Conservation (phyloP, 2,329 filamentous ascomycete genomes). For the Colletotrichum plurivorum region DNA sequence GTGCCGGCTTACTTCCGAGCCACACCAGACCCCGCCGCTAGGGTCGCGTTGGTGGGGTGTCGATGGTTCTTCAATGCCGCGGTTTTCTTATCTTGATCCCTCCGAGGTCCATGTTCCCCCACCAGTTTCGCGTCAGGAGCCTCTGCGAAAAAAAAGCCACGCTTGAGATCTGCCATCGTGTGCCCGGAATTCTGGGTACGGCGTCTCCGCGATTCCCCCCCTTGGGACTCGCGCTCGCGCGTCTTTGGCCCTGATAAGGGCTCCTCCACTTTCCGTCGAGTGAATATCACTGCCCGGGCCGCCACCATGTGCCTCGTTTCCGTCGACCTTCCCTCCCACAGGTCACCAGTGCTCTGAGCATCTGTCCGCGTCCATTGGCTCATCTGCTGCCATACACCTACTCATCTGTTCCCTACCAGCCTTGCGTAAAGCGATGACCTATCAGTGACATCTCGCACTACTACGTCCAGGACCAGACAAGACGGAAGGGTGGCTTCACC, state of each 20-base stretch:
- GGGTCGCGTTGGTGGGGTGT: conserved; percentile 33
- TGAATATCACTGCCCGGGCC: conserved; percentile 33
- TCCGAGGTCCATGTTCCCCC: conserved; percentile 24
- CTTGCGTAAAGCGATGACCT: conserved; percentile 26
- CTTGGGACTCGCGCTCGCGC: conserved; percentile 6
- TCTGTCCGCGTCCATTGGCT: conserved; percentile 5
- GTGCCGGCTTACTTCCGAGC: conserved; percentile 37
- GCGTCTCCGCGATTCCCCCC: conserved; percentile 4
- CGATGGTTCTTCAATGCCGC: conserved; percentile 25
- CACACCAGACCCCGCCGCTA: conserved; percentile 29
- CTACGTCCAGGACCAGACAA: not conserved
- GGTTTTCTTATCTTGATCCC: conserved; percentile 33
- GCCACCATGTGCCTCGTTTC: conserved; percentile 24
- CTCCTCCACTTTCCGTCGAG: conserved; percentile 38
- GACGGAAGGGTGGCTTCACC: not conserved
- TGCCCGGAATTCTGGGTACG: conserved; percentile 31
- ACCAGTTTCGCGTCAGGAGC: conserved; percentile 37
- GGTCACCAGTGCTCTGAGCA: conserved; percentile 26
- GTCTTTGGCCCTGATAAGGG: conserved; percentile 32
- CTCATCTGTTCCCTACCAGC: not conserved
- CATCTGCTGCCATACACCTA: not conserved
- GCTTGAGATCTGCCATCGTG: not conserved
- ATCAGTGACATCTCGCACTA: conserved; percentile 12
- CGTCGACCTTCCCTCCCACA: conserved; percentile 17
- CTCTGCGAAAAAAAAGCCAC: conserved; percentile 16